Percentiles rank a stretch among this genome's conserved stretches.
Conservation (phyloP, 129 eudicot genomes). For the Helichrysum umbraculigerum region DNA sequence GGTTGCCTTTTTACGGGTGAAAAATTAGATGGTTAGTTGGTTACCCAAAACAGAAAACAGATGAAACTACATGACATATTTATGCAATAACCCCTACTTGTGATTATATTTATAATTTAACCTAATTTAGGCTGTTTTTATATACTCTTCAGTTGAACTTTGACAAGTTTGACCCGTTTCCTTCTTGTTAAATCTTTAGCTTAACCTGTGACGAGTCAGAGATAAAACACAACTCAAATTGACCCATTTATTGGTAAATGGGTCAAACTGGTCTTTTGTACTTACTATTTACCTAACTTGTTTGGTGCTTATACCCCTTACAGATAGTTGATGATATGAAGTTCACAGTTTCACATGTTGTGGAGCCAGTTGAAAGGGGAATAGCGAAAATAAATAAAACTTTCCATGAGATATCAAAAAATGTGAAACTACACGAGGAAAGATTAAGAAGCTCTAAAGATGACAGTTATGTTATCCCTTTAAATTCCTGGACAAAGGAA, state of each 20-base stretch:
- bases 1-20: too few relatives aligned
- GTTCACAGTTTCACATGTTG: conserved; percentile 92
- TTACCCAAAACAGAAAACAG: too few relatives aligned
- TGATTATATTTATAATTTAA: not conserved
- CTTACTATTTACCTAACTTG: conserved; percentile 1
- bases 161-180: not conserved
- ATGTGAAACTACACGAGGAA: conserved; percentile 62
- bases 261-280: not conserved
- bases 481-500: conserved; percentile 39
- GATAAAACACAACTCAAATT: conserved; percentile 2
- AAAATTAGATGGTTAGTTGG: too few relatives aligned
- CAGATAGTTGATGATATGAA: conserved; percentile 96
- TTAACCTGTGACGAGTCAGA: not conserved
- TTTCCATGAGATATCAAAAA: conserved; percentile 88
- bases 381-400: conserved; percentile 76
- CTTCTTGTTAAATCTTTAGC: not conserved
- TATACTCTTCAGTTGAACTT: not conserved
- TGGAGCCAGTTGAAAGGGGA: conserved; percentile 94
- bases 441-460: conserved; percentile 70
- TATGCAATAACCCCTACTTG: not conserved
- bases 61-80: too few relatives aligned
- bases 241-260: conserved; percentile 15
- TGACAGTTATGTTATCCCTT: conserved; percentile 67
- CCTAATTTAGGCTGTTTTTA: not conserved
- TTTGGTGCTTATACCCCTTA: conserved; percentile 15